Evolutionary conservation across 495 filamentous ascomycete genomes (phyloP), one percentile per base, ranked within the genome.

Genomic region (Penicillium bovifimosum): DNA sequence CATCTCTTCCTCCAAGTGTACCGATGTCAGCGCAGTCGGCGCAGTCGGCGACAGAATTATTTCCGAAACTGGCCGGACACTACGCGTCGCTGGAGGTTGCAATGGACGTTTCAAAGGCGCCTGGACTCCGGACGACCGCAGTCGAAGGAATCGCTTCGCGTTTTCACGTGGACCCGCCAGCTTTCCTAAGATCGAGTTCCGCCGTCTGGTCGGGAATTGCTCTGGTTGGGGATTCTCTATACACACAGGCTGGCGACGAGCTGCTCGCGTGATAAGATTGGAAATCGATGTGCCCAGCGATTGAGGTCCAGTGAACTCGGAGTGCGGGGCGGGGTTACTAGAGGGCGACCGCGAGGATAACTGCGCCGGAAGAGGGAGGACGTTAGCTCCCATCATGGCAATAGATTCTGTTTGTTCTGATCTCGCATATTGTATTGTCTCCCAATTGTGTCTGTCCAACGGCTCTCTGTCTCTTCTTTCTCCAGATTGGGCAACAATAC

Each of bases 121-220:
- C 14, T 54, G 52, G 31, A 67, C 45, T 40, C 60, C 50, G 40
- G 69, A 59, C 28, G 68, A 61, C 44, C 70, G 68, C 53, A 75
- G 55, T 61, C 74, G 74, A 64, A 80, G 68, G 59, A 77, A 61
- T 46, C 74, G 74, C 68, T 74, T 74, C 56, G 74, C 73, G 68
- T 72, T 75, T 53, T 78, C 75, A 48, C 73, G 72, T 61, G 75
- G 70, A 24, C 69, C 66, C 61, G 72, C 73, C 68, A 78, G 64
- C 61, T 73, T 77, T 63, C 50, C 64, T 36, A 76, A 47, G 18
- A 74, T 56, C 6, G 69, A 68, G 29, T 54, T 58, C 48, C 70
- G 63, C 33, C 65, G 69, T 58, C 40, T 52, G 27, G 63, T 67
- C 17, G 69, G 54, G 26, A 62, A 57, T 52, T 63, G 52, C 41